Evolutionary conservation across 306 rosid species (phyloP), one percentile per base, ranked within the genome.

Genomic region (Boehmeria nivea): DNA sequence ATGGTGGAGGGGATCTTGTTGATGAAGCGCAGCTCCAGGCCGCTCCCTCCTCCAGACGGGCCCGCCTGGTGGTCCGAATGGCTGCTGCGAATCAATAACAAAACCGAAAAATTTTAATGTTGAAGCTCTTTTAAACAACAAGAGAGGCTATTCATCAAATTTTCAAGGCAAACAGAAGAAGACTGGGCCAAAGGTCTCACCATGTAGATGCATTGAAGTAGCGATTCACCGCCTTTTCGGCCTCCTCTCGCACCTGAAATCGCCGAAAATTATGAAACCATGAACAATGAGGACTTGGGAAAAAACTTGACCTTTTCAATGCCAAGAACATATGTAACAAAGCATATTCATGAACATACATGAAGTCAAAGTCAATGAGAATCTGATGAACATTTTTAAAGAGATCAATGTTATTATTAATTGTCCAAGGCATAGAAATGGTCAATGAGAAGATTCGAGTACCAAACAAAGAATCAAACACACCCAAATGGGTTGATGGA

Each of bases 161-260:
- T n/a, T n/a, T 31, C 5, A 14, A 20, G 24, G 25, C 25, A 3
- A 27, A 2, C 15, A n/a, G 1, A 25, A 33, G 3, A 1, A 33
- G 10, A 17, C 50, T 6, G 18, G 48, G 16, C 36, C 14, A 19
- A 37, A 21, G 42, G 64, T 54, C 85, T 55, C 49, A 86, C 95
- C 87, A 73, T 63, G 75, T 43, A 54, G 61, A 24, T 61, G 23
- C 42, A 28, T 28, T 23, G 36, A 26, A 52, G 54, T 14, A n/a
- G 49, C 77, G 10, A 54, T 0, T 5, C 6, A 73, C 2, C 3
- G n/a, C 27, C 1, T 34, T 54, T 21, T 80, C 87, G 51, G 77
- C 71, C 71, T 21, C 90, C 23, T 83, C 85, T 61, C 71, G 63
- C 7, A 80, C 81, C 95, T 82, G 36, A 36, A 63, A 45, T 45